These are phyloP conservation scores for Salix suchowensis DNA, from an alignment of 345 rosid genomes.

Conservation along the genomic window DNA sequence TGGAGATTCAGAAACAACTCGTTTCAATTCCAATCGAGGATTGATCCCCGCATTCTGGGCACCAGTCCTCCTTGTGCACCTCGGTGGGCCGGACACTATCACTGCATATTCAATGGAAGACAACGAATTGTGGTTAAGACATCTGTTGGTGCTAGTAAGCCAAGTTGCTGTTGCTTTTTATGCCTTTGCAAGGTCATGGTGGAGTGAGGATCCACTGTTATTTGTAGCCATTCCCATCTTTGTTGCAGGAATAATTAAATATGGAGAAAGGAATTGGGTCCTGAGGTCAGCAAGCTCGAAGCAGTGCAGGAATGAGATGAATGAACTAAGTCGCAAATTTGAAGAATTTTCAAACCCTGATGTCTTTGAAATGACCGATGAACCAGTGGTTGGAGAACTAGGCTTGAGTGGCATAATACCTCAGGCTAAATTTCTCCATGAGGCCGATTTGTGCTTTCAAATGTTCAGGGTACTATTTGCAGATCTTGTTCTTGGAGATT, in stretches of 20 bases:
- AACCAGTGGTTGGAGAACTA: too few relatives aligned
- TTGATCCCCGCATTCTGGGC: not conserved
- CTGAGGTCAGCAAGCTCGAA: constrained; percentile 31
- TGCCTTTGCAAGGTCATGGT: constrained; percentile 9
- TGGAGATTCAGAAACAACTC: too few relatives aligned
- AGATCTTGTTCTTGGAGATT: too few relatives aligned
- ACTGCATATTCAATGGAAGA: constrained; percentile 36
- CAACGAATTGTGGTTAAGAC: constrained; percentile 37
- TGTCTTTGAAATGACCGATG: too few relatives aligned
- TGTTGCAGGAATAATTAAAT: constrained; percentile 36
- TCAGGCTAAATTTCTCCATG: not conserved
- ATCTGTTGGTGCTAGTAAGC: constrained; percentile 21
- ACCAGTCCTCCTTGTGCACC: not conserved
- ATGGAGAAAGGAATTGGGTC: constrained; percentile 38
- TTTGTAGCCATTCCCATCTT: constrained; percentile 11
- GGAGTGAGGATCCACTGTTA: constrained; percentile 5
- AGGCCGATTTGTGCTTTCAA: not conserved
- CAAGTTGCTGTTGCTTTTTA: constrained; percentile 21
- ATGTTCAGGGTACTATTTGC: constrained; percentile 8
- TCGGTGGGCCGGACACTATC: constrained; percentile 11
- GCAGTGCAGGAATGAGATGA: too few relatives aligned
- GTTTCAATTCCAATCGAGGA: not conserved
- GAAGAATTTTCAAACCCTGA: too few relatives aligned
- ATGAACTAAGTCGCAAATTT: too few relatives aligned
- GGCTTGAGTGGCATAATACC: too few relatives aligned